Evolutionary conservation across 352 stramenopile species (phyloP).

Genomic region (Phytophthora palmivora): DNA sequence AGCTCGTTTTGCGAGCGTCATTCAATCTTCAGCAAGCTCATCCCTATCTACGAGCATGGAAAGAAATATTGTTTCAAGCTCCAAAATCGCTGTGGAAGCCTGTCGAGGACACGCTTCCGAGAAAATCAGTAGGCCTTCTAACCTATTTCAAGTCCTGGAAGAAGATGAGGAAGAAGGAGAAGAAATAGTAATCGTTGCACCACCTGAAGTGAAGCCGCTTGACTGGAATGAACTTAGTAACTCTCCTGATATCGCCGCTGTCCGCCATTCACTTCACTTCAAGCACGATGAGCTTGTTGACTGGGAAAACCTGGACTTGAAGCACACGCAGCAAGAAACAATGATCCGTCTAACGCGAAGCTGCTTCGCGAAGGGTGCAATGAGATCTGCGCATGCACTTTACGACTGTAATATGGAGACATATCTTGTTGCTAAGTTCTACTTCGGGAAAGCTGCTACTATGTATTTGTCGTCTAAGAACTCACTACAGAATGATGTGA

Average conservation of each 20-base stretch:
- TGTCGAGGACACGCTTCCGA: conserved; percentile 1
- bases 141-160: conserved; percentile 17
- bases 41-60: conserved; percentile 37
- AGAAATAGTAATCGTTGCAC: background rate
- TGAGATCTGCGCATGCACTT: conserved; percentile 46
- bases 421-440: conserved; percentile 48
- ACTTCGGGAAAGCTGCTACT: conserved; percentile 34
- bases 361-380: conserved; percentile 47
- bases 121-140: background rate
- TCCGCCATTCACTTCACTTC: conserved; percentile 49
- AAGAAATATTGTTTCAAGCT: conserved; percentile 27
- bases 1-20: conserved; percentile 21
- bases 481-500: conserved; percentile 40
- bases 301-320: conserved; percentile 37
- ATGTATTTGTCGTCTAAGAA: background rate
- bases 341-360: conserved; percentile 36
- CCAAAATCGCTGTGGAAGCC: conserved; percentile 5
- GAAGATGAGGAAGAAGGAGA: conserved; percentile 7
- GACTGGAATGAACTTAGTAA: conserved; percentile 24
- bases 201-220: conserved; percentile 5
- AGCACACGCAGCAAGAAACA: conserved; percentile 44
- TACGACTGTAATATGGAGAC: conserved; percentile 40
- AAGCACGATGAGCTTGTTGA: conserved; percentile 25
- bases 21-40: conserved; percentile 30
- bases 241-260: conserved; percentile 20